Conservation (phyloP, 345 rosid species). For the Theobroma cacao region DNA sequence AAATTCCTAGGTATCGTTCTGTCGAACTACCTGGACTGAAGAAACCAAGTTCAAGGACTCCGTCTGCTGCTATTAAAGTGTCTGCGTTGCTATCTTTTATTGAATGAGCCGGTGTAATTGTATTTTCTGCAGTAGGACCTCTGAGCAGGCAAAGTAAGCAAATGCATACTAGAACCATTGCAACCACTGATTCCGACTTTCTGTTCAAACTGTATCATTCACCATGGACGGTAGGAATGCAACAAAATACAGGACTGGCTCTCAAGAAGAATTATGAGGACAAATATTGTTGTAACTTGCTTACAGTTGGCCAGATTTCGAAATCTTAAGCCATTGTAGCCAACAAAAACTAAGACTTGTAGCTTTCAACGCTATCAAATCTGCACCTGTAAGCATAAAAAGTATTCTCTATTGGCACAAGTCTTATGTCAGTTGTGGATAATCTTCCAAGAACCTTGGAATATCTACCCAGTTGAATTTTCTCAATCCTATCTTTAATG, state of each 20-base stretch:
- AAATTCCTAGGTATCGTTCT: not conserved
- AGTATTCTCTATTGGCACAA: too few relatives aligned
- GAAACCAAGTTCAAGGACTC: not conserved
- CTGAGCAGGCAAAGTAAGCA: not conserved
- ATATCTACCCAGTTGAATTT: too few relatives aligned
- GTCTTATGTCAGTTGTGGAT: too few relatives aligned
- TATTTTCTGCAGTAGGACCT: not conserved
- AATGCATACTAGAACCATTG: not conserved
- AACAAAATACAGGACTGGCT: not conserved
- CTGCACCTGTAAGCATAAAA: too few relatives aligned
- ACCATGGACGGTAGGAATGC: not conserved
- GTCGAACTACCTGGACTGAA: not conserved
- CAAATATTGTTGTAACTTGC: too few relatives aligned
- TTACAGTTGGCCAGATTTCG: not conserved
- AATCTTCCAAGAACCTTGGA: too few relatives aligned
- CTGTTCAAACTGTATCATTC: not conserved
- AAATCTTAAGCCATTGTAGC: not conserved
- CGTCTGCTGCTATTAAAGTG: slow-evolving; percentile 31
- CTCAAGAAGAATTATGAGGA: not conserved
- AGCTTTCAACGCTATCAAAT: too few relatives aligned
- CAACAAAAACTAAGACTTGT: not conserved
- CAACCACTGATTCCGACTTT: not conserved
- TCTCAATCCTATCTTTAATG: too few relatives aligned
- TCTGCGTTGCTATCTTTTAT: not conserved
- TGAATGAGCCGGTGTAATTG: not conserved